phyloP scores from a whole-genome alignment of 306 rosid genomes.

The Potentilla sterilis region DNA sequence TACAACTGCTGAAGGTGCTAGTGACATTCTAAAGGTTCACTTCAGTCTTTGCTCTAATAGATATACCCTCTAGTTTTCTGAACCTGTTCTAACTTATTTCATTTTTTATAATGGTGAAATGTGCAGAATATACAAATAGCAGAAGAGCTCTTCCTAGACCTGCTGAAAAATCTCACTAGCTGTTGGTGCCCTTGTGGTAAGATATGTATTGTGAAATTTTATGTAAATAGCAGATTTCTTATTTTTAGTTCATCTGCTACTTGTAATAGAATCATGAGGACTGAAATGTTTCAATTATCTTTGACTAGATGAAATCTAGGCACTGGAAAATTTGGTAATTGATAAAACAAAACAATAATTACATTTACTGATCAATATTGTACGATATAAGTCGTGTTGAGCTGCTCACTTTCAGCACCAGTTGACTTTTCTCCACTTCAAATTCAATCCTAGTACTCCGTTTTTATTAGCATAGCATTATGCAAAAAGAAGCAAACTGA shows the following conservation, averaged over 20 bases:
- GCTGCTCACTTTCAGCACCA: background rate
- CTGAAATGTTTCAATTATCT: background rate
- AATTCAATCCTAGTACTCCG: background rate
- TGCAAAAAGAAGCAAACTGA: background rate
- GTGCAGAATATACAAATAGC: constrained; percentile 62
- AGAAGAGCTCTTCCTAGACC: constrained; percentile 78
- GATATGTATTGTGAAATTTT: constrained; percentile 26
- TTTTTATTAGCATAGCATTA: too few species aligned
- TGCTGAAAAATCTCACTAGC: constrained; percentile 89
- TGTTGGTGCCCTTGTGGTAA: constrained; percentile 84
- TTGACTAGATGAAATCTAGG: background rate
- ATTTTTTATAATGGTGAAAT: constrained; percentile 13
- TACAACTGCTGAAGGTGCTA: constrained; percentile 69
- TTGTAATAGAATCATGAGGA: background rate
- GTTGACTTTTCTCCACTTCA: background rate
- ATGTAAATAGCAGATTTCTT: constrained; percentile 11
- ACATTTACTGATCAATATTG: background rate
- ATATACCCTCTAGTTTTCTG: constrained; percentile 21
- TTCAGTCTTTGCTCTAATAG: constrained; percentile 23
- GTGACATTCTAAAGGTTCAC: constrained; percentile 71
- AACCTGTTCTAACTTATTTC: constrained; percentile 25
- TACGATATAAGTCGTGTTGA: background rate
- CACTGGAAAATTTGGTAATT: background rate
- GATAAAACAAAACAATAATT: background rate
- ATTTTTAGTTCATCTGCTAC: background rate